Percentiles rank a stretch among this genome's conserved stretches.
These are phyloP conservation scores for Vitis riparia DNA, from an alignment of 164 flowering plant genomes.

Conservation along the genomic window DNA sequence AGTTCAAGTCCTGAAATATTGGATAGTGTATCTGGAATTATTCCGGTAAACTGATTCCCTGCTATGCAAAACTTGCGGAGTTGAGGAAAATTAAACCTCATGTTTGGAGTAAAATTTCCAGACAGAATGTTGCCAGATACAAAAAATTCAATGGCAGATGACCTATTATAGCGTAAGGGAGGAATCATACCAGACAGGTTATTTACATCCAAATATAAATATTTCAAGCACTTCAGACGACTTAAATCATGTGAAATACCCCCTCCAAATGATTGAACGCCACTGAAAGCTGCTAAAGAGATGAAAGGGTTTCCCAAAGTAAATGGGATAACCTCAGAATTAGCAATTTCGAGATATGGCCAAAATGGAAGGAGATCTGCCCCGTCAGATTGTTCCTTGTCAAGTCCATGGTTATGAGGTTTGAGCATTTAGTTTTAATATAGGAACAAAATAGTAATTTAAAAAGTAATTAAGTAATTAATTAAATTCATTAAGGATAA, in stretches of 20 bases:
- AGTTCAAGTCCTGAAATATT: constrained; percentile 6
- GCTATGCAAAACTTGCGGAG: neutral
- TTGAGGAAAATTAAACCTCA: constrained; percentile 29
- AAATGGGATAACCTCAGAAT: too few relatives aligned
- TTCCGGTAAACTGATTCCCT: constrained; percentile 9
- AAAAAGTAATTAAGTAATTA: too few relatives aligned
- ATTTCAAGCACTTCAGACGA: neutral
- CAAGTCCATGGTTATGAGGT: too few relatives aligned
- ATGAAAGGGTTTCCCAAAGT: too few relatives aligned
- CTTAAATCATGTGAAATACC: constrained; percentile 20
- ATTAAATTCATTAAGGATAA: too few relatives aligned
- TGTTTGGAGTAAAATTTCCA: constrained; percentile 23
- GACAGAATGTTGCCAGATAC: constrained; percentile 2
- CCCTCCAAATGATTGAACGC: constrained; percentile 14
- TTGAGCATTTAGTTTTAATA: too few relatives aligned
- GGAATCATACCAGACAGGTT: constrained; percentile 29
- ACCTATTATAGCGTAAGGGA: constrained; percentile 22
- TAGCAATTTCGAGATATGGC: too few relatives aligned
- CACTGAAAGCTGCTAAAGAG: neutral
- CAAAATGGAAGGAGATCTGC: too few relatives aligned
- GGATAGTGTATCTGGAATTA: constrained; percentile 12
- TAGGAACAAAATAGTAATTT: too few relatives aligned
- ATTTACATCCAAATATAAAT: constrained; percentile 3
- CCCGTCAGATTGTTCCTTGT: too few relatives aligned
- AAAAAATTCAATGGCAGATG: constrained; percentile 1